phyloP scores from a whole-genome alignment of 768 basidiomycete genomes.

The Filobasidium wieringae region DNA sequence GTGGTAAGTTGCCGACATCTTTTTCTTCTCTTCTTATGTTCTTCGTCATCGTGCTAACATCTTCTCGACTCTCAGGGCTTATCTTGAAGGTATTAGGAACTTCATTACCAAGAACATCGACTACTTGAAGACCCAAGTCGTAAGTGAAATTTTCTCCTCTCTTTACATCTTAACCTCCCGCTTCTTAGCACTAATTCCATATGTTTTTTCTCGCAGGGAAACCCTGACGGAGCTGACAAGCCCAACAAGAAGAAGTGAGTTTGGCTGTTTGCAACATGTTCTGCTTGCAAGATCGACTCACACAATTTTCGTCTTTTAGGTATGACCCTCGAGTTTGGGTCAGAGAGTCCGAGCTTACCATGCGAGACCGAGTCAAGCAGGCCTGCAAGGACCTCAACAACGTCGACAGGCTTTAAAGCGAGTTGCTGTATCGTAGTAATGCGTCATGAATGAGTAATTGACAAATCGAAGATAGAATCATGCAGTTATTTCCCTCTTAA shows the following conservation, averaged over 20 bases:
- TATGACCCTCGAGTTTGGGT: conserved; percentile 99
- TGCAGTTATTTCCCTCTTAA: no score
- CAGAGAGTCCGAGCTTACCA: conserved; percentile 93
- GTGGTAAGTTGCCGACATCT: background rate
- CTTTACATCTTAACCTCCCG: no score
- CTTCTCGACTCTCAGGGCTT: conserved; percentile 71
- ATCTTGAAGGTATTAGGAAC: conserved; percentile 77
- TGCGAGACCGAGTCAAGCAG: conserved; percentile 72
- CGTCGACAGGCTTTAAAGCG: conserved; percentile 23
- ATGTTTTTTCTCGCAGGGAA: conserved; percentile 44
- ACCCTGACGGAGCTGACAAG: conserved; percentile 92
- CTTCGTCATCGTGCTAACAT: background rate
- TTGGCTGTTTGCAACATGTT: background rate
- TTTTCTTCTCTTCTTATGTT: conserved; percentile 5
- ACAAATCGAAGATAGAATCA: no score
- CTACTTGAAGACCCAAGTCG: conserved; percentile 81
- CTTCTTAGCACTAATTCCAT: no score
- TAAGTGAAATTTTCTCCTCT: no score
- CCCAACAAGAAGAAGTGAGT: conserved; percentile 81
- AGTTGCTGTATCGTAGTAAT: no score
- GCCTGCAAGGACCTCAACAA: conserved; percentile 78
- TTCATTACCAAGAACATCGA: conserved; percentile 74
- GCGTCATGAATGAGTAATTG: no score
- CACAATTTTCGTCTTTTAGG: conserved; percentile 27
- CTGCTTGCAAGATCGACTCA: background rate